Evolutionary conservation across 2,329 filamentous ascomycete species (phyloP).

Genomic region (Lecanicillium sp.): DNA sequence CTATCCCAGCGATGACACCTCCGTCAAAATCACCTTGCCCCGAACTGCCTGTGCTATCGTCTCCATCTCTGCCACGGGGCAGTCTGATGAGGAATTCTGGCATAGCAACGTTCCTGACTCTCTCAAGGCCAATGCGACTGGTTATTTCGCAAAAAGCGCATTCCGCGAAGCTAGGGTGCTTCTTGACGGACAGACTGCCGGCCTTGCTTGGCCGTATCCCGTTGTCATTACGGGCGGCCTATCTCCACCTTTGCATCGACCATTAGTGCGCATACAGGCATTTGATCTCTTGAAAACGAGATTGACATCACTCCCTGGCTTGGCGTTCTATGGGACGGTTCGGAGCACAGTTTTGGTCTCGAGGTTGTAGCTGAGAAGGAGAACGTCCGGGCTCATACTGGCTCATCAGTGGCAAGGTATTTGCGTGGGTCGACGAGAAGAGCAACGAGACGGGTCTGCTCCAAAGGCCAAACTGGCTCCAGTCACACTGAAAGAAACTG

Average conservation of each 20-base stretch:
- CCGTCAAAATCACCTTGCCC: conserved; percentile 56
- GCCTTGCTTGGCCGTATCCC: conserved; percentile 75
- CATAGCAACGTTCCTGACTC: conserved; percentile 69
- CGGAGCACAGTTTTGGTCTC: conserved; percentile 61
- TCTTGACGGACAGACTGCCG: conserved; percentile 67
- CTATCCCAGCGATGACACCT: conserved; percentile 57
- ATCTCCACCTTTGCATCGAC: conserved; percentile 69
- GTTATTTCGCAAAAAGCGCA: conserved; percentile 51
- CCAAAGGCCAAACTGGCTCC: conserved; percentile 24
- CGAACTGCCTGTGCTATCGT: conserved; percentile 64
- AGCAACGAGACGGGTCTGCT: conserved; percentile 36
- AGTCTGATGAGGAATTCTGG: conserved; percentile 77
- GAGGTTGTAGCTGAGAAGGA: conserved; percentile 60
- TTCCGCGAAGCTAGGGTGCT: conserved; percentile 73
- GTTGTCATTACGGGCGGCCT: conserved; percentile 79
- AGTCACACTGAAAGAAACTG: conserved; percentile 38
- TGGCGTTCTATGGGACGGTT: conserved; percentile 59
- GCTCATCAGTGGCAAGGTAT: conserved; percentile 74
- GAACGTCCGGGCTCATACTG: conserved; percentile 53
- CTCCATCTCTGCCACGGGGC: conserved; percentile 71
- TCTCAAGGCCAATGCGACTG: conserved; percentile 33
- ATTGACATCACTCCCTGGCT: conserved; percentile 78
- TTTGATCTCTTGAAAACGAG: conserved; percentile 76
- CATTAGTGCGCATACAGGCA: conserved; percentile 70
- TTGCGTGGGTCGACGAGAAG: conserved; percentile 61